Evolutionary conservation across 306 rosid genomes (phyloP), one percentile per base, ranked within the genome.

Genomic region (Vicia faba): DNA sequence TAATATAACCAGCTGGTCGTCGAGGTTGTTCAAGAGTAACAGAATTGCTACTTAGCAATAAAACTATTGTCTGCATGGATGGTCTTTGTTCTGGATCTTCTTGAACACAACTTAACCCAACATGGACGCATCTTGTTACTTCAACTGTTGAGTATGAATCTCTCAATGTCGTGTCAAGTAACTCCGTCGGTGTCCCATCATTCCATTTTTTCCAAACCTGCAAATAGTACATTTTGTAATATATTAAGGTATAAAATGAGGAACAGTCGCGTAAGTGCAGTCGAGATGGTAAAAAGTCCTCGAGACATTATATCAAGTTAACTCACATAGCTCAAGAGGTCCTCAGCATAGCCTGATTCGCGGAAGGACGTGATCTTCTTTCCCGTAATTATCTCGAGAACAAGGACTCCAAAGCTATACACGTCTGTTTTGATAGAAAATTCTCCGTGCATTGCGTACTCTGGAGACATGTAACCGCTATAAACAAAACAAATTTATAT

Each of bases 161-260:
- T 57, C 68, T 33, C n/a, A 84, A 7, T 2, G 40, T 40, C 31
- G 51, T 71, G 69, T 84, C 89, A 71, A 81, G 19, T 49, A 82
- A 64, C 12, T 82, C 85, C 18, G 50, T 35, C 5, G 79, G 48
- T 12, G 9, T 51, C 23, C 80, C 80, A 2, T 81, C 81, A 7
- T 61, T 78, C 83, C 81, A 83, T 19, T 66, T 76, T 56, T 59
- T 83, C 88, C 91, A 86, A n/a, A 74, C 81, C 88, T 80, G 36
- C 44, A 73, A n/a, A 43, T 1, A 73, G 11, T 41, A 25, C 5
- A 41, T 14, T 14, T 45, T 2, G 3, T n/a, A n/a, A n/a, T 14
- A 33, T 40, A 15, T 67, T 36, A 4, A 20, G 20, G 48, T 19
- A 11, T 33, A 25, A 5, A 68, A 53, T 23, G 25, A 66, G 51